These are phyloP conservation scores for Apiotrichum siamense DNA, from an alignment of 1,284 basidiomycete genomes.

Conservation along the genomic window DNA sequence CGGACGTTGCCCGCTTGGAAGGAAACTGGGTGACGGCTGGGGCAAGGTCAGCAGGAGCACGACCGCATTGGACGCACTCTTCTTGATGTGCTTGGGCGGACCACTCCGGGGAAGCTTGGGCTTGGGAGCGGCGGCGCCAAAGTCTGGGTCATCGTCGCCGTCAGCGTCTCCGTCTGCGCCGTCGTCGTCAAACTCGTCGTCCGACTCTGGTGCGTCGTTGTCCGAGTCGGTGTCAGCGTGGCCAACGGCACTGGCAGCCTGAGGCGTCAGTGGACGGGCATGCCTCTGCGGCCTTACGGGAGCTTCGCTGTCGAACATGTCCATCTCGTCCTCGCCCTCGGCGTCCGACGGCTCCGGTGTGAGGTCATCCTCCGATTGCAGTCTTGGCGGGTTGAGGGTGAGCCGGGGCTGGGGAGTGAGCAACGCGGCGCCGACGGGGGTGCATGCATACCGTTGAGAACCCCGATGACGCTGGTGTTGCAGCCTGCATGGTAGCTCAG, in stretches of 20 bases:
- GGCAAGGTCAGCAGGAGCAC: slow-evolving; percentile 1
- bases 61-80: neutral
- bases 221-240: slow-evolving; percentile 17
- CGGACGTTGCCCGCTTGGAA: slow-evolving; percentile 25
- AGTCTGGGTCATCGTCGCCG: slow-evolving; percentile 32
- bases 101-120: slow-evolving; percentile 15
- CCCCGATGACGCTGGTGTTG: neutral
- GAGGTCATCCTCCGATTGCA: slow-evolving; percentile 14
- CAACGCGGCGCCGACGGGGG: no score
- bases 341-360: slow-evolving; percentile 20
- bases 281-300: slow-evolving; percentile 2
- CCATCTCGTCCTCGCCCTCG: slow-evolving; percentile 29
- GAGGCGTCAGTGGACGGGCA: no score
- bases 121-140: slow-evolving; percentile 32
- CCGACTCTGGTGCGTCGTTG: slow-evolving; percentile 9
- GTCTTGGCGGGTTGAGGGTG: slow-evolving; percentile 12
- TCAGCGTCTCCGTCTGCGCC: slow-evolving; percentile 29
- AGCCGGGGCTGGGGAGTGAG: slow-evolving; percentile 3
- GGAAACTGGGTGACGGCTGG: slow-evolving; percentile 16
- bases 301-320: slow-evolving; percentile 15
- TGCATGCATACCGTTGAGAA: neutral
- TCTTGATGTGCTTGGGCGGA: slow-evolving; percentile 17
- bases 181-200: slow-evolving; percentile 26
- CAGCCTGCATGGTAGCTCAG: neutral
- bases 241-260: no score